Base-by-base conservation (phyloP, 1,139 yeast genomes). In the Sugiyamaella novakii region DNA sequence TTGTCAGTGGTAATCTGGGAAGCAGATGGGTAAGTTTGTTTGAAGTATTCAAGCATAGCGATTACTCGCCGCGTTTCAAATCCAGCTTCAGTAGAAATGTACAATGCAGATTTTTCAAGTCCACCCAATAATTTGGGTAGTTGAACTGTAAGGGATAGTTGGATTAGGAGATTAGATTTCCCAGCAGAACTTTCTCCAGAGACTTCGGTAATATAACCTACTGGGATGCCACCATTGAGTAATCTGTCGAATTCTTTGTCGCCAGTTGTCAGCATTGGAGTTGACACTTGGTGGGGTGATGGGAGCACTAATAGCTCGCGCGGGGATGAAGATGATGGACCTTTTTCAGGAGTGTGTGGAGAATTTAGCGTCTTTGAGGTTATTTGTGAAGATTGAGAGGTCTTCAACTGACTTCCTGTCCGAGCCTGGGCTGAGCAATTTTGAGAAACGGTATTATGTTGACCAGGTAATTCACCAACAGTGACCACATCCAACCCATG, bases 131-230 rank as follows among this genome's bases (percentile, higher is more conserved):
- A 68, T 1, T 35, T 50, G 0, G 81, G 76, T 17, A 76, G 56
- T 55, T 84, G 89, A 5, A 83, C 79, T 3, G 80, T 69, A 6
- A 80, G 68, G 1, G 85, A 72, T 42, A 88, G 59, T 56, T 84
- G 92, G 66, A 83, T 74, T 27, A 85, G 66, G 7, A 89, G 67
- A 58, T 88, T 94, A 0, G 96, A 83, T 63, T 89, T 89, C 0
- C 96, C 97, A 2, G 86, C 77, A 0, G 95, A 87, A 52, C 94
- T 82, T 33, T 84, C 86, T 0, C 98, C 98, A 57, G 82, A 83
- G 2, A 91, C 64, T 66, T 91, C 98, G 0, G 94, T 84, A 2
- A 91, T 68, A 36, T 78, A 74, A 2, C 89, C 84, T 0, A 78
- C 58, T 0, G 78, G 80, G 3, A 89, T 73, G 0, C 97, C 96